Evolutionary conservation across 2,329 filamentous ascomycete genomes (phyloP).

Genomic region (Colletotrichum destructivum): DNA sequence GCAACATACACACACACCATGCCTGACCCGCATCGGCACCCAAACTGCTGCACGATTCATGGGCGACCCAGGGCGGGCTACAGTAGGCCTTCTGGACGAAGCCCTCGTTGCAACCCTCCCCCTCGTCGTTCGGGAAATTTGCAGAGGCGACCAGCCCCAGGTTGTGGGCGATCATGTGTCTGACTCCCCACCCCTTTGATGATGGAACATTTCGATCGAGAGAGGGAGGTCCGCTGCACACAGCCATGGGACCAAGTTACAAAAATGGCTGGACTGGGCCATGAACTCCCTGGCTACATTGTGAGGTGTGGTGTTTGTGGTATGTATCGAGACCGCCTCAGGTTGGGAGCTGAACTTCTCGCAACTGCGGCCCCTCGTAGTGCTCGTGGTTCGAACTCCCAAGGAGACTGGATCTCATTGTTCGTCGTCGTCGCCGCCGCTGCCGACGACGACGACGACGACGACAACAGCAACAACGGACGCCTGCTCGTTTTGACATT

Average conservation of each 20-base stretch:
- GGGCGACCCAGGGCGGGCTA: slow-evolving; percentile 17
- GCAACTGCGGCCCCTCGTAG: not conserved
- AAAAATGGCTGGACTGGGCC: slow-evolving; percentile 17
- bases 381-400: not conserved
- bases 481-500: not conserved
- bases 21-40: slow-evolving; percentile 31
- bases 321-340: slow-evolving; percentile 4
- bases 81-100: no score
- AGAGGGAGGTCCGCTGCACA: slow-evolving; percentile 12
- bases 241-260: not conserved
- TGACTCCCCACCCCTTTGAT: slow-evolving; percentile 6
- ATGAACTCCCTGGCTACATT: not conserved
- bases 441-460: no score
- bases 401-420: not conserved
- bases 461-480: not conserved
- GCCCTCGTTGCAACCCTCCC: slow-evolving; percentile 12
- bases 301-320: not conserved
- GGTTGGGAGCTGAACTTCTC: not conserved
- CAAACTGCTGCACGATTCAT: slow-evolving; percentile 23
- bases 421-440: no score
- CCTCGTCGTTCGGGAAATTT: slow-evolving; percentile 36
- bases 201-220: slow-evolving; percentile 31
- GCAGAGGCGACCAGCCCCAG: slow-evolving; percentile 28
- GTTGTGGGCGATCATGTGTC: slow-evolving; percentile 38
- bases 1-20: not conserved